Evolutionary conservation across 768 basidiomycete genomes (phyloP).

Genomic region (Russula griseocarnosa): DNA sequence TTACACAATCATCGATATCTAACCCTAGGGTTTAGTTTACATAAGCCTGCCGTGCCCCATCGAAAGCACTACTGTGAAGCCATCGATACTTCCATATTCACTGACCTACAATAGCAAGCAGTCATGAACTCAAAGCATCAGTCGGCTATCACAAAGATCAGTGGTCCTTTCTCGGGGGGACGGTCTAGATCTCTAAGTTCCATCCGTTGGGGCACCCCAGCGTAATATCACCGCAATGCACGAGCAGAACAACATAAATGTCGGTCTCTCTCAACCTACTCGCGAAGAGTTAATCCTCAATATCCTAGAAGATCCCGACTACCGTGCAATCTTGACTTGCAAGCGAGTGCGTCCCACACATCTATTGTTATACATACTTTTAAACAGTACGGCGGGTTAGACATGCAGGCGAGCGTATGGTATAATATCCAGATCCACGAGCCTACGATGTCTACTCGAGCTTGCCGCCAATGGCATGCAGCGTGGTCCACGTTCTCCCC

Average conservation of each 20-base stretch:
- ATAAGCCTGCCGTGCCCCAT: too few species aligned
- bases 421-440: constrained; percentile 5
- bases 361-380: neutral
- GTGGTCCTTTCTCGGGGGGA: neutral
- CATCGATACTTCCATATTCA: too few species aligned
- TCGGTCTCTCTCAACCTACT: neutral
- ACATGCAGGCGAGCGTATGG: constrained; percentile 5
- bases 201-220: constrained; percentile 8
- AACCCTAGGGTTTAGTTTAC: too few species aligned
- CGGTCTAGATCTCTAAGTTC: neutral
- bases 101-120: too few species aligned
- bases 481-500: neutral
- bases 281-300: constrained; percentile 6
- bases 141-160: neutral
- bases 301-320: neutral
- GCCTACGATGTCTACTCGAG: constrained; percentile 9
- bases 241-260: neutral
- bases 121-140: too few species aligned
- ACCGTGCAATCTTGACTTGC: constrained; percentile 3
- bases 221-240: neutral
- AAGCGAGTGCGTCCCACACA: neutral
- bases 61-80: too few species aligned
- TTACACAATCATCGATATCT: too few species aligned
- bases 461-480: constrained; percentile 18
- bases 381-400: neutral